Percentiles rank a stretch among this genome's conserved stretches.
These are phyloP conservation scores for Chaetomium sp. DNA, from an alignment of 2,329 filamentous ascomycete genomes.

Conservation along the genomic window DNA sequence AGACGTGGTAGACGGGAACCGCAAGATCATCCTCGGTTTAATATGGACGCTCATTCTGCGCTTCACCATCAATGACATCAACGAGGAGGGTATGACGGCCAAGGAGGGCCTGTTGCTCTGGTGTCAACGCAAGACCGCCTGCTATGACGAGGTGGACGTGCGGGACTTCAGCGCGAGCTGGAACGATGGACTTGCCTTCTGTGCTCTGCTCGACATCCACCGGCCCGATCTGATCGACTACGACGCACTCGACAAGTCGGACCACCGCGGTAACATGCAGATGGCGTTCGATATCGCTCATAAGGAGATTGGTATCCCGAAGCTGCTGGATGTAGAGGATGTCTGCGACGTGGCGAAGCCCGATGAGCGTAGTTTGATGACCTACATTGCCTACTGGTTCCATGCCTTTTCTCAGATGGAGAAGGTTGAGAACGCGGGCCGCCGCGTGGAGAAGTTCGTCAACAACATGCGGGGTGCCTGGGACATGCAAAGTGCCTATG, in stretches of 20 bases:
- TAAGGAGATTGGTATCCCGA: constrained; percentile 94
- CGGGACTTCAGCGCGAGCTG: constrained; percentile 92
- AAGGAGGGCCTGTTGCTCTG: constrained; percentile 92
- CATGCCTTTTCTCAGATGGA: constrained; percentile 99
- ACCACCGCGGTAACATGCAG: constrained; percentile 96
- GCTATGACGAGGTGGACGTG: constrained; percentile 95
- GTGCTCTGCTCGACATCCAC: constrained; percentile 92
- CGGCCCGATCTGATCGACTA: constrained; percentile 96
- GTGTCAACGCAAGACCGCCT: constrained; percentile 98
- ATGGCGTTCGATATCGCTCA: constrained; percentile 93
- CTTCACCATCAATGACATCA: constrained; percentile 98
- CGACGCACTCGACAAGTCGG: constrained; percentile 85
- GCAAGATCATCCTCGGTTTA: constrained; percentile 92
- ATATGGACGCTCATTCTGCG: constrained; percentile 98
- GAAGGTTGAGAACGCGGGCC: constrained; percentile 92
- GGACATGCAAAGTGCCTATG: constrained; percentile 98
- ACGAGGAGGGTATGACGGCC: constrained; percentile 93
- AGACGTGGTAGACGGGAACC: constrained; percentile 95
- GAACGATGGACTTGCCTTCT: constrained; percentile 97
- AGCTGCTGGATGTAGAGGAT: constrained; percentile 93
- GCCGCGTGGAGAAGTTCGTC: constrained; percentile 96
- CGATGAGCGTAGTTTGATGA: constrained; percentile 96
- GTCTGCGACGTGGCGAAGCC: constrained; percentile 95
- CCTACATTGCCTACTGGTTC: constrained; percentile 99
- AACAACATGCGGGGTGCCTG: constrained; percentile 98